phyloP scores from a whole-genome alignment of 768 basidiomycete genomes.

The Leccinum longicurvipes region DNA sequence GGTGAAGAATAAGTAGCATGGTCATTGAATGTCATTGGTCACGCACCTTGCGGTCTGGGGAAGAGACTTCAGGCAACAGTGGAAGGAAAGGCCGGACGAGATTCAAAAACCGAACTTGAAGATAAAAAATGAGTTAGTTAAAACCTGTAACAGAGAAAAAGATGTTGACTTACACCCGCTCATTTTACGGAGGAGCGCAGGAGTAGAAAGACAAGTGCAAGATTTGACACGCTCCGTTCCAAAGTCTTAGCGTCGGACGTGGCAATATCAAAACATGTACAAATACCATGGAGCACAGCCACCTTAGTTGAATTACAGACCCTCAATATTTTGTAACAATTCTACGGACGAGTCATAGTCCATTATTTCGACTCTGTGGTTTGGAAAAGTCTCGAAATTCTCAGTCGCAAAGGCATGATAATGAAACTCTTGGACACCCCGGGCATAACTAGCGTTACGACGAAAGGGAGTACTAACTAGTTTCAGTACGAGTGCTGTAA shows the following conservation, averaged over 20 bases:
- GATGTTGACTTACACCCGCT: constrained; percentile 67
- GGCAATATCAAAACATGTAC: constrained; percentile 28
- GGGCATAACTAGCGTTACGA: no score
- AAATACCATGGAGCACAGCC: constrained; percentile 22
- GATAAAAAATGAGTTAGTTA: background rate
- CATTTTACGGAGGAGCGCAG: constrained; percentile 46
- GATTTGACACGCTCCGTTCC: constrained; percentile 16
- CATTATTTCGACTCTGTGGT: no score
- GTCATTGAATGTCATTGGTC: background rate
- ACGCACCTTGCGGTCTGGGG: constrained; percentile 91
- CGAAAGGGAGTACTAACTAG: no score
- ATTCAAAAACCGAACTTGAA: constrained; percentile 85
- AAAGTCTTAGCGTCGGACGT: constrained; percentile 25
- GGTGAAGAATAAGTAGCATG: constrained; percentile 3
- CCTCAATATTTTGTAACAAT: no score
- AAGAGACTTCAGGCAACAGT: constrained; percentile 94
- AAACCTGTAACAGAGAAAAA: background rate
- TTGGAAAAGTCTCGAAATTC: no score
- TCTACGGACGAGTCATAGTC: no score
- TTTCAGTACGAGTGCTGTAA: no score
- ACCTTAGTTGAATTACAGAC: no score
- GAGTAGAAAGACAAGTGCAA: constrained; percentile 19
- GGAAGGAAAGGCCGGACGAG: constrained; percentile 98
- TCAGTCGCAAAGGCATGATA: no score
- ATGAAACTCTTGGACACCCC: no score